Evolutionary conservation across 805 yeast genomes (phyloP), one percentile per base, ranked within the genome.

Genomic region (Cyberlindnera subsufficiens): DNA sequence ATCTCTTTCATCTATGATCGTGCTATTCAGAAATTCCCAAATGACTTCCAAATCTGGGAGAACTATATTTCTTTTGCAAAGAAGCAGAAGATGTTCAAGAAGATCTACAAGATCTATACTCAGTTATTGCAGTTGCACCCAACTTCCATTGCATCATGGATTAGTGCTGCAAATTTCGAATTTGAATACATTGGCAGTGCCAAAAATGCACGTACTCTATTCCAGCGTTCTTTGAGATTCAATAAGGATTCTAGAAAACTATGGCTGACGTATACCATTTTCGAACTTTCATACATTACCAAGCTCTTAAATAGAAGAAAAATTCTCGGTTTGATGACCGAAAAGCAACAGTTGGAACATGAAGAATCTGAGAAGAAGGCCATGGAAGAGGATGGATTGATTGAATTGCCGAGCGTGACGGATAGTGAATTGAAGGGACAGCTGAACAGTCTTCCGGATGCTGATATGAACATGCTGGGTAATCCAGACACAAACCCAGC

Each of bases 151-250:
- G 85, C 82, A 53, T 85, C 91, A 15, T 93, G 99, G 99, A 77
- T 93, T 35, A 77, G 87, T 55, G 97, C 96, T 19, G 96, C 97
- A 27, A 86, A 86, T 59, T 88, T 87, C 64, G 98, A 93, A 65
- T 82, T 86, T 55, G 96, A 91, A 53, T 77, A 76, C 25, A 88
- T 93, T 63, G 86, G 91, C 33, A 85, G 89, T 54, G 86, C 95
- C 36, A 80, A 83, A 58, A 90, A 95, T 37, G 90, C 97, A 18
- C 76, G 99, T 62, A 78, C 79, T 9, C 72, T 93, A 20, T 80
- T 89, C 62, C 96, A 90, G 63, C 78, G 85, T 51, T 95, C 84
- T 29, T 69, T 93, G 33, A 74, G 95, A 61, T 85, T 93, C 62
- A 91, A 91, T 58, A 74, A 83, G 3, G 90, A 86, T 39, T 75